These are phyloP conservation scores for Hygrophoropsis aurantiaca DNA, from an alignment of 768 basidiomycete species.

Conservation along the genomic window DNA sequence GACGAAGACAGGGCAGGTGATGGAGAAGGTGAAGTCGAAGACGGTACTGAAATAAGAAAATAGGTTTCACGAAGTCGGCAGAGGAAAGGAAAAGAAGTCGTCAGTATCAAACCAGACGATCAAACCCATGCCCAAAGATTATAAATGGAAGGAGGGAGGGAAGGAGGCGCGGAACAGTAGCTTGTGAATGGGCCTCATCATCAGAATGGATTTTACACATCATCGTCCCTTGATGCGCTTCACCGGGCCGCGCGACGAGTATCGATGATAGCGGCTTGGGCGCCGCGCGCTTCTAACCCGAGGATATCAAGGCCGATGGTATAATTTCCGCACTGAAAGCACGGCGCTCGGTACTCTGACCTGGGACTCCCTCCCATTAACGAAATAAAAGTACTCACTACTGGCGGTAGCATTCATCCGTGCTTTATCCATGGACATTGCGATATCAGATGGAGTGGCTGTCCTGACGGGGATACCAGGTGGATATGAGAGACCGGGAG, in stretches of 20 bases:
- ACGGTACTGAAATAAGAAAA: slow-evolving; percentile 29
- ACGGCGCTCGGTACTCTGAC: slow-evolving; percentile 87
- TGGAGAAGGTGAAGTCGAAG: slow-evolving; percentile 36
- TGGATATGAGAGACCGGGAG: slow-evolving; percentile 61
- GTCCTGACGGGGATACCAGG: slow-evolving; percentile 28
- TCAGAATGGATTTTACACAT: slow-evolving; percentile 11
- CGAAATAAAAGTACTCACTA: slow-evolving; percentile 66
- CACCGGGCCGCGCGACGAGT: slow-evolving; percentile 23
- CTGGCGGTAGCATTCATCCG: slow-evolving; percentile 29
- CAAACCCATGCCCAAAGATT: slow-evolving; percentile 40
- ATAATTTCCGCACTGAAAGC: slow-evolving; percentile 87
- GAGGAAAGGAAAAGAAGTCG: slow-evolving; percentile 30
- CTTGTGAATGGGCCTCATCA: slow-evolving; percentile 8
- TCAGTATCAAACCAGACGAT: slow-evolving; percentile 48
- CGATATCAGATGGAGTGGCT: slow-evolving; percentile 14
- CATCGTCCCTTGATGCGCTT: slow-evolving; percentile 25
- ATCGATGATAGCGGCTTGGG: slow-evolving; percentile 22
- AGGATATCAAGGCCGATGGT: slow-evolving; percentile 65
- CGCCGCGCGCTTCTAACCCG: slow-evolving; percentile 16
- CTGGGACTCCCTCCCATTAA: slow-evolving; percentile 75
- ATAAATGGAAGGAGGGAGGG: slow-evolving; percentile 43
- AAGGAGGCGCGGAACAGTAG: slow-evolving; percentile 33
- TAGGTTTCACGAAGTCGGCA: slow-evolving; percentile 12
- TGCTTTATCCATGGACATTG: slow-evolving; percentile 25
- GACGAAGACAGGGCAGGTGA: slow-evolving; percentile 56